Base-by-base conservation (phyloP, 352 stramenopile species). In the Pythium sukuiense region DNA sequence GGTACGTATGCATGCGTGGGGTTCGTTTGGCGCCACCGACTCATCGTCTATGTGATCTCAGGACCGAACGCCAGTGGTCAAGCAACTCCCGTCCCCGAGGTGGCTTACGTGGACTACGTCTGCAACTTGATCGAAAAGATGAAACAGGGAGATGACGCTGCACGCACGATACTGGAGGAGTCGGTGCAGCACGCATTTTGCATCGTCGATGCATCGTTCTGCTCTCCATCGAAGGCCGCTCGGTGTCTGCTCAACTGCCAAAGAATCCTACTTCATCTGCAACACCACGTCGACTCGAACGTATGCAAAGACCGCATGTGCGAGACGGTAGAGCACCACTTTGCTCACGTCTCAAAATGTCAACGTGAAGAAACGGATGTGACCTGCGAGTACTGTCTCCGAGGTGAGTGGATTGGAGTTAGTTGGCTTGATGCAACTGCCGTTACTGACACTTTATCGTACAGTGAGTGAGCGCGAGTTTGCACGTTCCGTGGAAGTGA, bases 131-230 rank as follows among this genome's bases (percentile, higher is more conserved):
- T 73, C 27, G 46, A 46, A 14, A 70, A 57, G 30, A 70, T 61
- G 57, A 37, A 69, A 20, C 46, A 18, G 11, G 49, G 55, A 13
- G 61, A 69, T 24, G 55, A 46, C 35, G 46, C 30, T 37, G 65
- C 65, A 1, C 62, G 30, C 45, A 41, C 18, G 2, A 30, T 18
- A 39, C 61, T 74, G 24, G 62, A 74, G 24, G 41, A 74, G 35
- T 63, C 63, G 11, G 48, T 74, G 16, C 62, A 55, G 32, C 54
- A 65, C 27, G 68, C 68, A 0, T 74, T 68, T 32, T 33, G 52
- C 6, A 75, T 78, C 55, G 71, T 75, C 5, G 71, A 78, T 59
- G 67, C 67, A 1, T 64, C 71, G 1, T 78, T 75, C 35, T 78
- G 71, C 50, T 73, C 69, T 2, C 62, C 43, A 6, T 55, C 55